Percentiles rank a stretch among this genome's conserved stretches.
Conservation (phyloP, 805 yeast genomes). For the Candida chauliodis region DNA sequence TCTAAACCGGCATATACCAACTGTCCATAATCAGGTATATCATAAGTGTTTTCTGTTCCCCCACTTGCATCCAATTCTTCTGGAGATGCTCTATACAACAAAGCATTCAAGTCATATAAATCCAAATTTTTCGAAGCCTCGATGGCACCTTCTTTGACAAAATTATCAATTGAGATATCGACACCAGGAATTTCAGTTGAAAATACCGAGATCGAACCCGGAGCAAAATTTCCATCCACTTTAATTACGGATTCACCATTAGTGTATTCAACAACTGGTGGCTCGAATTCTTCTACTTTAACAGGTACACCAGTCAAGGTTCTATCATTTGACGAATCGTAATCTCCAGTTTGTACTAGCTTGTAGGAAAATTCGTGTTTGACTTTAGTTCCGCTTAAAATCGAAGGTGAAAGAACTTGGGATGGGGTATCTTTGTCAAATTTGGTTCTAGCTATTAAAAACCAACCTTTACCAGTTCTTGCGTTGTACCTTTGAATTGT, state of each 20-base stretch:
- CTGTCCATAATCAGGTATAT: constrained; percentile 68
- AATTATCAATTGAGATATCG: constrained; percentile 60
- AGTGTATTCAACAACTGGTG: constrained; percentile 46
- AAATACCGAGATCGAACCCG: constrained; percentile 86
- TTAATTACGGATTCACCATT: constrained; percentile 50
- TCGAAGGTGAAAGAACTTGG: constrained; percentile 57
- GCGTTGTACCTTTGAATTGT: constrained; percentile 87
- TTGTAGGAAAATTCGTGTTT: constrained; percentile 56
- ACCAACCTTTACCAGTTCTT: constrained; percentile 83
- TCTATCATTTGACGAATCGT: constrained; percentile 32
- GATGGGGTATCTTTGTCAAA: constrained; percentile 48
- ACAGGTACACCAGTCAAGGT: constrained; percentile 65
- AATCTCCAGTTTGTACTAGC: constrained; percentile 52
- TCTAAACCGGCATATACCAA: constrained; percentile 87
- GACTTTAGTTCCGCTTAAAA: constrained; percentile 58
- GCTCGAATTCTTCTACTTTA: constrained; percentile 48
- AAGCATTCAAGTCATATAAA: constrained; percentile 68
- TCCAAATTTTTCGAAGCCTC: constrained; percentile 62
- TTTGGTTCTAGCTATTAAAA: constrained; percentile 81
- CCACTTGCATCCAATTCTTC: constrained; percentile 82
- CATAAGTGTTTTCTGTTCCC: constrained; percentile 71
- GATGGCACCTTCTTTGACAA: constrained; percentile 70
- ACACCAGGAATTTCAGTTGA: constrained; percentile 67
- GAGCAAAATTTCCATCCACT: constrained; percentile 66
- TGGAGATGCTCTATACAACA: constrained; percentile 74